Evolutionary conservation across 2,329 filamentous ascomycete species (phyloP).

Genomic region (Tympanopsis confertula): DNA sequence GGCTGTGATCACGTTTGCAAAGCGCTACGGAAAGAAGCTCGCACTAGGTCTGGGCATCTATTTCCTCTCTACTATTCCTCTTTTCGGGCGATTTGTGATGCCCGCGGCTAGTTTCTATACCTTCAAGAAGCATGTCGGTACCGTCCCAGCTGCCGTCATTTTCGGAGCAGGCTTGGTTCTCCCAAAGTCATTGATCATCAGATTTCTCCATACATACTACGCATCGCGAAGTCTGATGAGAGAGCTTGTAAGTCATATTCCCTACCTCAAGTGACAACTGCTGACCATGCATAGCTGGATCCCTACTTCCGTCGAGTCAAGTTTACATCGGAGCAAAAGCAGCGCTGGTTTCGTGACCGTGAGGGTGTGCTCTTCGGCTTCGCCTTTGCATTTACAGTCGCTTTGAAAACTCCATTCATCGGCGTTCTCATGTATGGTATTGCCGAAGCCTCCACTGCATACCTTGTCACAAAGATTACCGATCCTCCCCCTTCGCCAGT

Average conservation of each 20-base stretch:
- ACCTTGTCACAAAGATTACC: slow-evolving; percentile 88
- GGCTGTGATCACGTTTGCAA: slow-evolving; percentile 53
- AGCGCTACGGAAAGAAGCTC: slow-evolving; percentile 64
- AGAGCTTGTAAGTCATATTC: slow-evolving; percentile 39
- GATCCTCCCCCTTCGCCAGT: slow-evolving; percentile 63
- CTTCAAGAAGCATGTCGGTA: slow-evolving; percentile 73
- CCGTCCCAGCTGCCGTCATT: slow-evolving; percentile 67
- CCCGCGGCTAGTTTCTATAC: slow-evolving; percentile 89
- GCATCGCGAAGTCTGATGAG: slow-evolving; percentile 82
- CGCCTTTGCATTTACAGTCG: slow-evolving; percentile 76
- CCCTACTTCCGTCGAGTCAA: slow-evolving; percentile 82
- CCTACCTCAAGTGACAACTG: too few species aligned
- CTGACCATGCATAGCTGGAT: slow-evolving; percentile 41
- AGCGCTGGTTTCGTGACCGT: slow-evolving; percentile 78
- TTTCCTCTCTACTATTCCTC: slow-evolving; percentile 64
- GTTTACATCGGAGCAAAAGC: slow-evolving; percentile 72
- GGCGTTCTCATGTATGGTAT: slow-evolving; percentile 94
- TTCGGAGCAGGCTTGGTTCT: slow-evolving; percentile 72
- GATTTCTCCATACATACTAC: slow-evolving; percentile 88
- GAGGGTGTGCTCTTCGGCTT: slow-evolving; percentile 91
- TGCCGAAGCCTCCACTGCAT: slow-evolving; percentile 88
- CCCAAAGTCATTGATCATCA: slow-evolving; percentile 67
- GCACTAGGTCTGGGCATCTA: slow-evolving; percentile 68
- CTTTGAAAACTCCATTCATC: slow-evolving; percentile 72
- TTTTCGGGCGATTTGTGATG: slow-evolving; percentile 73